These are phyloP conservation scores for Metschnikowia gruessii DNA, from an alignment of 805 yeast genomes.

Conservation along the genomic window DNA sequence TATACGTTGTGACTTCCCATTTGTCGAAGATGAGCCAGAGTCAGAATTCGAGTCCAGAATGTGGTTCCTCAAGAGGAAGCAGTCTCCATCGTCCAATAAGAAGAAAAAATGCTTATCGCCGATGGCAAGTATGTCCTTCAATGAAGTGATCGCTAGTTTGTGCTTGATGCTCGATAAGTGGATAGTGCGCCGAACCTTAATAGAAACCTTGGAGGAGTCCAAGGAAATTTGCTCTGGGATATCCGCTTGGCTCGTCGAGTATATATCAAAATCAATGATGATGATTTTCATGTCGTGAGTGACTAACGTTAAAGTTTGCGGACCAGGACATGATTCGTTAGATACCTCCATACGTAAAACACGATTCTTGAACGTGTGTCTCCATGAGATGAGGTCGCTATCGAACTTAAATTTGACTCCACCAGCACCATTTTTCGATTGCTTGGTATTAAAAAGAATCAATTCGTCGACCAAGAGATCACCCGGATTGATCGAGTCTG, in stretches of 20 bases:
- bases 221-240: conserved; percentile 2
- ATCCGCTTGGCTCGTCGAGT: conserved; percentile 6
- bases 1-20: conserved; percentile 6
- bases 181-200: conserved; percentile 32
- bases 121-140: conserved; percentile 27
- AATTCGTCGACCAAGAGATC: conserved; percentile 33
- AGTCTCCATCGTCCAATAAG: conserved; percentile 38
- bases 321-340: neutral
- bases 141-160: conserved; percentile 24
- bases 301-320: conserved; percentile 24
- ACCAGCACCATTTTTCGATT: conserved; percentile 34
- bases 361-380: conserved; percentile 30
- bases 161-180: conserved; percentile 33
- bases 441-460: conserved; percentile 31
- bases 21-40: neutral
- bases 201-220: conserved; percentile 25
- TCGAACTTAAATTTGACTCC: conserved; percentile 32
- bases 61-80: conserved; percentile 36
- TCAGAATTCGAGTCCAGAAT: conserved; percentile 3
- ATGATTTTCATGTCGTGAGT: conserved; percentile 30
- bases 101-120: conserved; percentile 34
- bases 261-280: conserved; percentile 24
- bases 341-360: conserved; percentile 23
- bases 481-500: conserved; percentile 9
- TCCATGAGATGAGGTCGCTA: conserved; percentile 40